Conservation (phyloP, 148 eudicot species). For the Rhododendron henanense region DNA sequence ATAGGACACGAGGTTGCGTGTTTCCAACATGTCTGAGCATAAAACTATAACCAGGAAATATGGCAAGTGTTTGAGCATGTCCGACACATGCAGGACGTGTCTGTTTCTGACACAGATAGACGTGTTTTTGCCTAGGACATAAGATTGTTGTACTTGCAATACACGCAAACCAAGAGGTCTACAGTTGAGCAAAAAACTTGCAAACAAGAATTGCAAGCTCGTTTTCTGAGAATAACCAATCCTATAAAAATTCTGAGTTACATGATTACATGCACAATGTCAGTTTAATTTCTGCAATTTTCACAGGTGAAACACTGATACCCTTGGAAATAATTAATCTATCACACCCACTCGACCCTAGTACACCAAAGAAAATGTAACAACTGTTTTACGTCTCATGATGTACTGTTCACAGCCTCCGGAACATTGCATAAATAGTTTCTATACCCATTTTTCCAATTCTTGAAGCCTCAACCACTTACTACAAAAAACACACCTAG, state of each 20-base stretch:
- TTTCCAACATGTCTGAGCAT: not conserved
- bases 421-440: not conserved
- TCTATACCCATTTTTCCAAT: not conserved
- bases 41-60: not conserved
- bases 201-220: not conserved
- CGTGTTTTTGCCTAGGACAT: not conserved
- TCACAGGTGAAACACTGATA: not conserved
- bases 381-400: not conserved
- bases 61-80: not conserved
- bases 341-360: not conserved
- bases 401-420: not conserved
- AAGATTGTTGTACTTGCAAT: not conserved
- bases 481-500: not conserved
- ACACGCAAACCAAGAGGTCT: not conserved
- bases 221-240: not conserved
- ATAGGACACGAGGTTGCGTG: not conserved
- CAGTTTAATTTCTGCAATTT: not conserved
- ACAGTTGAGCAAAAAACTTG: not conserved
- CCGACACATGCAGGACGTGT: not conserved
- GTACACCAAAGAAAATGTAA: not conserved
- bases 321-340: not conserved
- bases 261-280: not conserved
- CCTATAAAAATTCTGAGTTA: not conserved
- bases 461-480: not conserved
- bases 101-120: not conserved